Evolutionary conservation across 345 rosid genomes (phyloP).

Genomic region (Raphanus sativus): DNA sequence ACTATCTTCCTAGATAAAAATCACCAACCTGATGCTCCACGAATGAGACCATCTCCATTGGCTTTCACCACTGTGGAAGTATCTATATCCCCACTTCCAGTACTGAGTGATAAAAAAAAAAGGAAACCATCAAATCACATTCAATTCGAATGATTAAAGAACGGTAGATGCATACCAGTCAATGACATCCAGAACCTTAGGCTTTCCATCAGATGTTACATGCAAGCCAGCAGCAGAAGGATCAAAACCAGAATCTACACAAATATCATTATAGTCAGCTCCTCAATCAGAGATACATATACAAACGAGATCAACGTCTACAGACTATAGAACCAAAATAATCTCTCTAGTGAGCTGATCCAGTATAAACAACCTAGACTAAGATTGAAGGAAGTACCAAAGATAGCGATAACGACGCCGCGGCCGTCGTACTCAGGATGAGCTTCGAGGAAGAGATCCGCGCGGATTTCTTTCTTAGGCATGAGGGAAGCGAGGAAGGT

Average conservation of each 20-base stretch:
- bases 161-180: conserved; percentile 62
- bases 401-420: conserved; percentile 82
- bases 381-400: conserved; percentile 48
- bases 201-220: conserved; percentile 91
- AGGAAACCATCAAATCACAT: neutral
- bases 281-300: conserved; percentile 7
- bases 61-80: conserved; percentile 85
- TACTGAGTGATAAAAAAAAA: conserved; percentile 45
- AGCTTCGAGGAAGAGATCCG: conserved; percentile 77
- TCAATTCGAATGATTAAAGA: conserved; percentile 7
- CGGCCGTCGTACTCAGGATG: conserved; percentile 89
- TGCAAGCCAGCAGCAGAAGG: conserved; percentile 93
- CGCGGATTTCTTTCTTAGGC: conserved; percentile 92
- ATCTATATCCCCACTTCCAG: conserved; percentile 97
- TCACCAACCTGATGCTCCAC: conserved; percentile 81
- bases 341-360: neutral
- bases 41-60: conserved; percentile 64
- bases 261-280: neutral
- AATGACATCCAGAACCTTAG: conserved; percentile 83
- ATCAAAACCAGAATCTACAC: conserved; percentile 88
- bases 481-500: conserved; percentile 91
- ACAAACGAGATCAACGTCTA: neutral
- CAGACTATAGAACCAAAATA: neutral
- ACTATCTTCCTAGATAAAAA: neutral
- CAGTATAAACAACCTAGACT: neutral